Base-by-base conservation (phyloP, 495 filamentous ascomycete genomes). In the Halenospora varia region DNA sequence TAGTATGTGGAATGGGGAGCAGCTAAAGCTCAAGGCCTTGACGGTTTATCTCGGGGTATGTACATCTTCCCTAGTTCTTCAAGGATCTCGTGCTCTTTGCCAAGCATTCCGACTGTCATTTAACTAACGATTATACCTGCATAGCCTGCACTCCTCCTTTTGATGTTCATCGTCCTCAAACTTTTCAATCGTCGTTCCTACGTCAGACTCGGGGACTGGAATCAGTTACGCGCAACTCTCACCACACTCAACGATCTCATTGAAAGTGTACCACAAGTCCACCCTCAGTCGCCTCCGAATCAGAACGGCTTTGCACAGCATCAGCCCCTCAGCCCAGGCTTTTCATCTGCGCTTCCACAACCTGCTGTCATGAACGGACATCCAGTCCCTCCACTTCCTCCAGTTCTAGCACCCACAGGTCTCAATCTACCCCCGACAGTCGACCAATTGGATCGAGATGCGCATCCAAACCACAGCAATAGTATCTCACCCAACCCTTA, bases 1-100 rank as follows among this genome's bases (percentile, higher is more conserved):
- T n/a, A 53, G 49, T 22, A 52, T 59, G 56, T 53, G 24, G 22
- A 41, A 57, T 57, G 18, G 17, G 25, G n/a, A 51, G n/a, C 15
- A 51, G 18, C 24, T 51, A 24, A 51, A 8, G 20, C 23, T 57
- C 35, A 42, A 51, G 48, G 23, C 41, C n/a, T 23, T 55, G 10
- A 55, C 20, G 15, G 44, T 55, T 23, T 55, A 55, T 26, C 42
- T 55, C 25, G 53, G 40, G 11, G 53, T 55, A 55, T 24, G 53
- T 47, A 55, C 18, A 2, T 25, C 24, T 24, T 2, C 13, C 29
- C 29, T 35, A 4, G 13, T 13, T 35, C 29, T 13, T 13, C 29
- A 35, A 35, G 13, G 13, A 35, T 13, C 29, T 6, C 13, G 13
- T 35, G 4, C 13, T 13, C 29, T 35, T 13, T 6, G 29, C 29